Evolutionary conservation across 2,329 filamentous ascomycete genomes (phyloP).

Genomic region (Aspergillus pseudoviridinutans): DNA sequence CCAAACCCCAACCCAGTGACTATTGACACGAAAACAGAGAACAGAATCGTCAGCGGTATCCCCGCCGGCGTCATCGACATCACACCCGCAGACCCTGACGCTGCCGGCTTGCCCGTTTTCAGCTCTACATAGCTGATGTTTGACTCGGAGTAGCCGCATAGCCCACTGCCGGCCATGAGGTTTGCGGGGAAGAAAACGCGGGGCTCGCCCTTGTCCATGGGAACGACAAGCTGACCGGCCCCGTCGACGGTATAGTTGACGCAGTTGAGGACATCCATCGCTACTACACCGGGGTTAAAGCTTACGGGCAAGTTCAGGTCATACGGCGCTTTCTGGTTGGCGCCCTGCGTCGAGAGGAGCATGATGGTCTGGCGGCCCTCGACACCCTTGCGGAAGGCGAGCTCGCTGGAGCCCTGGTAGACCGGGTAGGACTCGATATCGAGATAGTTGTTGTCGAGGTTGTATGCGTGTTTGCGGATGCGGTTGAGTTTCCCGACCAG

Average conservation of each 20-base stretch:
- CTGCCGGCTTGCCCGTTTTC: neutral
- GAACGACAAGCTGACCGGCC: conserved; percentile 13
- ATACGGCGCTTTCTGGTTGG: conserved; percentile 19
- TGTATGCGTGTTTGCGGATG: conserved; percentile 39
- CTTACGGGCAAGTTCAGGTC: conserved; percentile 23
- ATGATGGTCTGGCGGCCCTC: conserved; percentile 38
- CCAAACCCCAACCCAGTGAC: neutral
- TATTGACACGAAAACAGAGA: neutral
- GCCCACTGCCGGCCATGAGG: conserved; percentile 22
- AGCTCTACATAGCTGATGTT: conserved; percentile 3
- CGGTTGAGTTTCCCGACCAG: conserved; percentile 36
- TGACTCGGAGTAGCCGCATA: conserved; percentile 16
- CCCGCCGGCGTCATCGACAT: neutral
- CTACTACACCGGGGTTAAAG: conserved; percentile 16
- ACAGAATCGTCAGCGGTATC: neutral
- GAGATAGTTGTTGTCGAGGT: conserved; percentile 32
- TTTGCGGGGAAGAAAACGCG: conserved; percentile 23
- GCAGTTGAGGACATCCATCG: conserved; percentile 24
- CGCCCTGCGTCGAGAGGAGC: conserved; percentile 40
- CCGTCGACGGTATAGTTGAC: conserved; percentile 20
- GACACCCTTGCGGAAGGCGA: conserved; percentile 44
- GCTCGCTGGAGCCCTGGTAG: conserved; percentile 36
- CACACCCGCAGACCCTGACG: neutral
- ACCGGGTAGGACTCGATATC: conserved; percentile 34
- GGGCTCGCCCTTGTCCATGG: conserved; percentile 25